phyloP scores from a whole-genome alignment of 2,329 filamentous ascomycete genomes.

The Parafenestella ontariensis region DNA sequence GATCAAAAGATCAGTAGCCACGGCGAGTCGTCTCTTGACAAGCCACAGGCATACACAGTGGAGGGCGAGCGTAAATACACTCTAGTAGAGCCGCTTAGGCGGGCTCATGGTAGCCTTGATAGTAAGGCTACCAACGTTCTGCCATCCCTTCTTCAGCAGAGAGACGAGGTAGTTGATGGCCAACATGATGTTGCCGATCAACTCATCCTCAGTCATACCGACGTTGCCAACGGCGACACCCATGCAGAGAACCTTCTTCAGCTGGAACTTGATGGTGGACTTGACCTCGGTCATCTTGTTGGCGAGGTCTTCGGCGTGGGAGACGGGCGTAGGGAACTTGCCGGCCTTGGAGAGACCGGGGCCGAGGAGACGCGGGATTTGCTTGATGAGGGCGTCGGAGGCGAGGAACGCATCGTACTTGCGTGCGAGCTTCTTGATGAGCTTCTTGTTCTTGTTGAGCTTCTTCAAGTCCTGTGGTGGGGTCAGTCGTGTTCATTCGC shows the following conservation, averaged over 20 bases:
- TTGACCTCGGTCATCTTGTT: conserved; percentile 99
- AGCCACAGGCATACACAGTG: conserved; percentile 21
- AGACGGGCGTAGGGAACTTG: conserved; percentile 99
- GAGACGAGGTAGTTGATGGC: conserved; percentile 99
- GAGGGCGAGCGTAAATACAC: conserved; percentile 19
- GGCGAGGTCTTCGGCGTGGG: conserved; percentile 91
- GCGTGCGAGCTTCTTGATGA: conserved; percentile 99
- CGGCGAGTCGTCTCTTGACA: conserved; percentile 25
- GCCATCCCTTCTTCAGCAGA: conserved; percentile 99
- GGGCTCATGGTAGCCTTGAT: conserved; percentile 99
- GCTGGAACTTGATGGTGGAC: conserved; percentile 99
- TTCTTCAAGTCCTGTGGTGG: conserved; percentile 83
- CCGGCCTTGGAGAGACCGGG: conserved; percentile 72
- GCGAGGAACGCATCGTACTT: conserved; percentile 99
- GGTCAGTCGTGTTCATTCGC: conserved; percentile 8
- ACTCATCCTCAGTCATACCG: conserved; percentile 93
- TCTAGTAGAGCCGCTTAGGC: conserved; percentile 96
- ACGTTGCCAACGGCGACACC: conserved; percentile 99
- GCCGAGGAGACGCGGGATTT: conserved; percentile 99
- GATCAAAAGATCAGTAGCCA: conserved; percentile 25
- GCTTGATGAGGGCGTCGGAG: conserved; percentile 98
- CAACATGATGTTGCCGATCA: conserved; percentile 99
- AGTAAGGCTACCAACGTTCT: conserved; percentile 99
- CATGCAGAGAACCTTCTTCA: conserved; percentile 99
- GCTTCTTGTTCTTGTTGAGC: conserved; percentile 99